These are phyloP conservation scores for Leccinum truebloodii DNA, from an alignment of 768 basidiomycete species.

Conservation along the genomic window DNA sequence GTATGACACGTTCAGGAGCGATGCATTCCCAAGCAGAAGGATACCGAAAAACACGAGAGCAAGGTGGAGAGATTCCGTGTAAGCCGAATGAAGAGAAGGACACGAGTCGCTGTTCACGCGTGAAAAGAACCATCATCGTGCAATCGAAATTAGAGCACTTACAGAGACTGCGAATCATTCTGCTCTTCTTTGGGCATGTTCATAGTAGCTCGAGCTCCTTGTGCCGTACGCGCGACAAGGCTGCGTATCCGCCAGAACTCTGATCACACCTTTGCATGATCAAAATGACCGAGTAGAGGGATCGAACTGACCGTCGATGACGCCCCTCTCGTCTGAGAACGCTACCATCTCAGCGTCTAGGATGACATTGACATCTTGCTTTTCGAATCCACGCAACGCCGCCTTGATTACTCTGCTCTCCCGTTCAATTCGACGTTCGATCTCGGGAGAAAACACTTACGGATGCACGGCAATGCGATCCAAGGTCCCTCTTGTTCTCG, in stretches of 20 bases:
- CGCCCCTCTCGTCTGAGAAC: constrained; percentile 54
- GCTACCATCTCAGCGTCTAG: constrained; percentile 92
- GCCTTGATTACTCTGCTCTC: constrained; percentile 54
- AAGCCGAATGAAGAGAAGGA: constrained; percentile 43
- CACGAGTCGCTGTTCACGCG: constrained; percentile 35
- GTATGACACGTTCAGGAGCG: constrained; percentile 59
- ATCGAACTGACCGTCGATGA: constrained; percentile 66
- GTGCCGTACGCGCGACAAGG: constrained; percentile 58
- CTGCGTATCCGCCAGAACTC: constrained; percentile 77
- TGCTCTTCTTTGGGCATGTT: constrained; percentile 17
- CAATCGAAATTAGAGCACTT: constrained; percentile 1
- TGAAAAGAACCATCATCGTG: constrained; percentile 11
- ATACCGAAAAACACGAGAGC: constrained; percentile 89
- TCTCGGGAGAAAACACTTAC: constrained; percentile 23
- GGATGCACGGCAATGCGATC: constrained; percentile 71
- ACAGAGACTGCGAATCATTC: constrained; percentile 26
- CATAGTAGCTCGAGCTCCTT: constrained; percentile 46
- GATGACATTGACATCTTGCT: constrained; percentile 48
- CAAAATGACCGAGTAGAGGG: neutral
- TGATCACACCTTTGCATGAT: constrained; percentile 29
- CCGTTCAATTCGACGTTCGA: constrained; percentile 2
- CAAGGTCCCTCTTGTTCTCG: constrained; percentile 78
- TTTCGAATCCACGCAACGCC: constrained; percentile 49
- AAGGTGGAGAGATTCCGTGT: constrained; percentile 51
- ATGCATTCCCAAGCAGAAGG: constrained; percentile 63